Base-by-base conservation (phyloP, 768 basidiomycete species). In the Daedaleopsis sinensis region DNA sequence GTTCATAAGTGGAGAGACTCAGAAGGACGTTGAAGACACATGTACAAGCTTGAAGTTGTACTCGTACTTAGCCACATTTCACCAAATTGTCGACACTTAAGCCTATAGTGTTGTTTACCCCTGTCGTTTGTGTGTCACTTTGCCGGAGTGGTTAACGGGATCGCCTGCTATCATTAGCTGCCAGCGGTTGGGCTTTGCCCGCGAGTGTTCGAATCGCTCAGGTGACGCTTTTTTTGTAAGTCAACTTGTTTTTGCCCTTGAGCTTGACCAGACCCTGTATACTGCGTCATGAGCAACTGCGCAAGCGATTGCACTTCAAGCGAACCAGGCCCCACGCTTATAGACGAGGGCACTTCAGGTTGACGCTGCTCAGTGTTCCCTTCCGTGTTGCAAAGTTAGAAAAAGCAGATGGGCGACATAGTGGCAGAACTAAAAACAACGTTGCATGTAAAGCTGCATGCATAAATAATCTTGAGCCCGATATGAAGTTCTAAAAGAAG, bases 141-240 rank as follows among this genome's bases (percentile, higher is more conserved):
- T 92, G 89, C 89, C 90, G 89, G 90, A 92, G 90, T 91, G 90
- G 90, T 92, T 91, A 91, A 90, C 76, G 76, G 76, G 76, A 75
- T 78, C 76, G 76, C 76, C 75, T 77, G 76, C 76, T 78, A 77
- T 65, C 72, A 21, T 23, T 68, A 62, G 65, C 64, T 70, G 65
- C 51, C 59, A 83, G 81, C 81, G 81, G 81, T 81, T 82, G 81
- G 76, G 79, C 82, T 82, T 81, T 83, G 81, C 79, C 75, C 81
- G 81, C 81, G 80, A 74, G 81, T 80, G 82, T 82, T 82, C 82
- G 81, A 82, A 82, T 82, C 81, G 80, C 81, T 74, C 79, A 82
- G 81, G 82, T 81, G 80, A 82, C 81, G 81, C 48, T 72, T 76
- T 80, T 80, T 79, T 63, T 21, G 19, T 47, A 18, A 13, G 12